Evolutionary conservation across 2,329 filamentous ascomycete species (phyloP).

Genomic region (Parastagonospora nodorum): DNA sequence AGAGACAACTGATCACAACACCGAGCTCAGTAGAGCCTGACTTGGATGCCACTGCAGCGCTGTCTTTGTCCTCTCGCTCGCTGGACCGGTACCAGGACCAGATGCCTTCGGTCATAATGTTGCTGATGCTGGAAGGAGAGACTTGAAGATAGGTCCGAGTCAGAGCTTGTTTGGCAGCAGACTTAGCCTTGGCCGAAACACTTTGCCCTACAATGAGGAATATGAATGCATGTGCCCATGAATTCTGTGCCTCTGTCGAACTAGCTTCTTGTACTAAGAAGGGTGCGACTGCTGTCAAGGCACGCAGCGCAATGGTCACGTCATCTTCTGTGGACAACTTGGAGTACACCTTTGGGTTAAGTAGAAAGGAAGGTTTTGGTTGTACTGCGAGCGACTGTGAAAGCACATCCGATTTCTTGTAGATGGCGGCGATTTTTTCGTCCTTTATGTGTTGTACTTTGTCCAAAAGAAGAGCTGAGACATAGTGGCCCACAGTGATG

Average conservation of each 20-base stretch:
- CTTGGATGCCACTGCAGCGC: conserved; percentile 68
- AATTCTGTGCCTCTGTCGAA: conserved; percentile 57
- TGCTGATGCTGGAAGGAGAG: conserved; percentile 63
- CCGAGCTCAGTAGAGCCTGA: conserved; percentile 68
- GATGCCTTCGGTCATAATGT: conserved; percentile 71
- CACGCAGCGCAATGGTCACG: conserved; percentile 74
- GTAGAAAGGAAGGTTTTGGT: conserved; percentile 85
- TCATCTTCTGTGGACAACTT: conserved; percentile 79
- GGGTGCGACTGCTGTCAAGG: conserved; percentile 66
- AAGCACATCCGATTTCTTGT: conserved; percentile 66
- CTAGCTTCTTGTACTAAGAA: conserved; percentile 58
- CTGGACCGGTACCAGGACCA: conserved; percentile 78
- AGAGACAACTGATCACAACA: conserved; percentile 65
- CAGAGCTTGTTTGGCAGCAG: conserved; percentile 65
- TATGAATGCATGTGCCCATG: conserved; percentile 87
- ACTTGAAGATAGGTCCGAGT: conserved; percentile 65
- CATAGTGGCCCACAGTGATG: conserved; percentile 78
- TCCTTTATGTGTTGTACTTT: conserved; percentile 60
- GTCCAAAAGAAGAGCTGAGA: conserved; percentile 65
- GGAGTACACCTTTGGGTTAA: conserved; percentile 83
- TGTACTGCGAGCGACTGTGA: conserved; percentile 70
- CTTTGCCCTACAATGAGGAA: conserved; percentile 71
- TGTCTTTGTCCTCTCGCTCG: conserved; percentile 78
- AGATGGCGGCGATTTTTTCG: conserved; percentile 60
- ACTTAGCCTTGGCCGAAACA: conserved; percentile 66